Base-by-base conservation (phyloP, 2,329 filamentous ascomycete species). In the Scedosporium minutisporum region DNA sequence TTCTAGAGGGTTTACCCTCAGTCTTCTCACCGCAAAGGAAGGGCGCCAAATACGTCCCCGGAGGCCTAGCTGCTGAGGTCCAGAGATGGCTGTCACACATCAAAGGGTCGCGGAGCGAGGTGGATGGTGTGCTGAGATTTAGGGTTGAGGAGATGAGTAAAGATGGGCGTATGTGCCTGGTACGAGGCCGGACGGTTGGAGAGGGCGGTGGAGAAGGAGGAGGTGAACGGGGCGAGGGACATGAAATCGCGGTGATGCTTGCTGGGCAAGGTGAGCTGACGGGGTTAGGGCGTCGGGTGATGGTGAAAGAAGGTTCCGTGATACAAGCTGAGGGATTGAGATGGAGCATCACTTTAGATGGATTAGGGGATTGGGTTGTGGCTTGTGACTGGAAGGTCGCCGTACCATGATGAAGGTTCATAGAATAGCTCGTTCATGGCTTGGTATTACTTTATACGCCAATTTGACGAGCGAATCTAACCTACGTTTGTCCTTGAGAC, bases 61-160 rank as follows among this genome's bases (percentile, higher is more conserved):
- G 73, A 23, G 76, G 76, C 0, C 66, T 77, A 21, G 76, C 76
- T 1, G 71, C 74, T 2, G 72, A 72, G 60, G 67, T 78, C 3
- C 76, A 78, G 64, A 71, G 71, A 12, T 76, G 75, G 74, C 69
- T 78, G 7, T 76, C 76, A 0, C 74, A 77, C 21, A 70, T 77
- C 41, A 58, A 60, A 33, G 61, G 55, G 9, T 53, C 57, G 27
- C 12, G 41, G 7, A 21, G 10, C 12, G 61, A 63, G 57, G 46
- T 6, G 10, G 46, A 41, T 14, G 25, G 14, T 18, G 25, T 33
- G 48, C 23, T 62, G 53, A 57, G 38, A 23, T 27, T 62, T 6
- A n/a, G n/a, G 7, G 33, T 63, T 18, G 16, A 23, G n/a, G 61
- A 63, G 57, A 42, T 63, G 6, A 51, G 9, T n/a, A 57, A 55